Evolutionary conservation across 495 filamentous ascomycete genomes (phyloP).

Genomic region (Tuber microsphaerosporum): DNA sequence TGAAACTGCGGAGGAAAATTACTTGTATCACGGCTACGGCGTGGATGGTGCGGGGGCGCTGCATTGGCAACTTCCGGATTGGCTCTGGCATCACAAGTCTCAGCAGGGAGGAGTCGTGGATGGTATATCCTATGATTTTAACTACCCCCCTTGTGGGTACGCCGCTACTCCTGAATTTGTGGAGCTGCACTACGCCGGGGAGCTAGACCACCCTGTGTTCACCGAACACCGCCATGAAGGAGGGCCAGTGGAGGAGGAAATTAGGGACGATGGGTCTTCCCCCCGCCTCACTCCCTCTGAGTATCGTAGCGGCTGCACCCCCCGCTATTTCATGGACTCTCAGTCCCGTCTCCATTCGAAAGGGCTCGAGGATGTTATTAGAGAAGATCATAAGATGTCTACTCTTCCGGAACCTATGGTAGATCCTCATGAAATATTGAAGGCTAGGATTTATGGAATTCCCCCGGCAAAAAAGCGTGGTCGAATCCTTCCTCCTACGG

Average conservation of each 20-base stretch:
- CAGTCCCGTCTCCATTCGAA: background rate
- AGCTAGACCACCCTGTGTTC: background rate
- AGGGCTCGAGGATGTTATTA: background rate
- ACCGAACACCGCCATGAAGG: background rate
- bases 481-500: background rate
- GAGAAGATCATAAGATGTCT: background rate
- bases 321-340: background rate
- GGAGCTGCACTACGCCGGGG: background rate
- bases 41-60: background rate
- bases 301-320: background rate
- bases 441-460: background rate
- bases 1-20: background rate
- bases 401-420: background rate
- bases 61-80: background rate
- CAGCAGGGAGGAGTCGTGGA: background rate
- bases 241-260: background rate
- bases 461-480: background rate
- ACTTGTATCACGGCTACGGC: background rate
- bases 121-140: background rate
- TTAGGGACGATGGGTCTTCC: background rate
- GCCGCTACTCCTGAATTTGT: background rate
- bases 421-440: background rate
- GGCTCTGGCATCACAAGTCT: background rate
- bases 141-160: background rate
- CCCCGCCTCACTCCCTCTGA: background rate